Percentiles rank a stretch among this genome's conserved stretches.
phyloP scores from a whole-genome alignment of 805 yeast genomes.

The Alloascoidea africana region DNA sequence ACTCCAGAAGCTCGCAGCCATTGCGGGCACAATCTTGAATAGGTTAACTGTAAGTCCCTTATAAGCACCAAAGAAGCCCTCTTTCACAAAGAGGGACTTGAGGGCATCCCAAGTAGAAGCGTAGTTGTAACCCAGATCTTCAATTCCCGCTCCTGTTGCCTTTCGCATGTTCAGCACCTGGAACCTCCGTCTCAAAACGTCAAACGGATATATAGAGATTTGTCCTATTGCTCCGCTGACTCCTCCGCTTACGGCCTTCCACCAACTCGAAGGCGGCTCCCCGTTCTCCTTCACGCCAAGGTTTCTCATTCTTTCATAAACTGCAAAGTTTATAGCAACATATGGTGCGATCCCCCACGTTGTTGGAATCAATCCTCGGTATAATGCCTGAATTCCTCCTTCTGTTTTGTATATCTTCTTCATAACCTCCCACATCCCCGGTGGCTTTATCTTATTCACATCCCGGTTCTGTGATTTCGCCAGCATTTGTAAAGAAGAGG shows the following conservation, averaged over 20 bases:
- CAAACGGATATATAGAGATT: conserved; percentile 82
- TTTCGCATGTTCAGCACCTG: conserved; percentile 80
- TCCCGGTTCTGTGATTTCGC: conserved; percentile 8
- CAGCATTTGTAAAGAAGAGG: conserved; percentile 41
- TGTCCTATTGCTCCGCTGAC: conserved; percentile 83
- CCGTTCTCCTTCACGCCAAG: conserved; percentile 21
- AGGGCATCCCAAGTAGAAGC: conserved; percentile 65
- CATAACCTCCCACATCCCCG: conserved; percentile 53
- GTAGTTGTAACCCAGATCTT: conserved; percentile 70
- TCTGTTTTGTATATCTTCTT: conserved; percentile 49
- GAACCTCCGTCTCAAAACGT: conserved; percentile 73
- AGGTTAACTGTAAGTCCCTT: conserved; percentile 62
- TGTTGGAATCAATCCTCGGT: conserved; percentile 83
- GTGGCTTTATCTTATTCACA: conserved; percentile 29
- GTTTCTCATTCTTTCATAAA: conserved; percentile 72
- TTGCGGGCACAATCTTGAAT: conserved; percentile 65
- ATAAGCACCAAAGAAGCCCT: conserved; percentile 62
- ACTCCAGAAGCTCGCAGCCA: conserved; percentile 75
- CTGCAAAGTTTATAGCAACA: conserved; percentile 83
- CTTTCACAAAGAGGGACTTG: conserved; percentile 46
- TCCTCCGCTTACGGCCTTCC: conserved; percentile 69
- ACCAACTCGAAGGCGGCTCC: conserved; percentile 24
- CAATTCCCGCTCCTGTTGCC: conserved; percentile 19
- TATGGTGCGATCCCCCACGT: conserved; percentile 92
- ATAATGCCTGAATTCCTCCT: conserved; percentile 70